phyloP scores from a whole-genome alignment of 129 eudicot genomes.

The Pittosporum tobira region DNA sequence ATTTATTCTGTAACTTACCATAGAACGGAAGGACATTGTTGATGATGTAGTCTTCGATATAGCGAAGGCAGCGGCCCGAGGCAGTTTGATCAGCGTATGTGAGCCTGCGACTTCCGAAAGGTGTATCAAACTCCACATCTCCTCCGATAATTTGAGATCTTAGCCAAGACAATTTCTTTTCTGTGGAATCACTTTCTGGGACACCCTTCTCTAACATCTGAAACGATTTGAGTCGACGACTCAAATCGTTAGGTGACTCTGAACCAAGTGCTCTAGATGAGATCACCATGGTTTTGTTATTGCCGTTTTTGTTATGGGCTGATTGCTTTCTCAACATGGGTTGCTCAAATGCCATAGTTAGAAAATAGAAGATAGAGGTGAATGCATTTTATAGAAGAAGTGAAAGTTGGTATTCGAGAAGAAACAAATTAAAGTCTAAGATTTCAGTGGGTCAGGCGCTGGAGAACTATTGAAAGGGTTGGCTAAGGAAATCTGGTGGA shows the following conservation, averaged over 20 bases:
- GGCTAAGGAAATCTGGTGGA: too few relatives aligned
- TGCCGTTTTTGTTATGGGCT: background rate
- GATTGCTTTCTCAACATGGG: background rate
- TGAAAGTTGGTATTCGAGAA: background rate
- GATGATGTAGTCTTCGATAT: constrained; percentile 56
- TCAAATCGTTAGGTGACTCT: background rate
- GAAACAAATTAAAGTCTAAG: too few relatives aligned
- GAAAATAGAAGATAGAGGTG: background rate
- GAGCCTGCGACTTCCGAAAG: constrained; percentile 64
- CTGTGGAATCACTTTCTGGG: constrained; percentile 13
- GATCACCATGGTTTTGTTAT: background rate
- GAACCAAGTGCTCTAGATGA: background rate
- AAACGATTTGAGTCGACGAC: background rate
- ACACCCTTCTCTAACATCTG: background rate
- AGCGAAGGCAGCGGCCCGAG: constrained; percentile 56
- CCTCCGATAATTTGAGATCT: constrained; percentile 60
- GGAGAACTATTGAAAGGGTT: too few relatives aligned
- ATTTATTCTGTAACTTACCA: constrained; percentile 25
- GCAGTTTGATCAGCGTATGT: constrained; percentile 85
- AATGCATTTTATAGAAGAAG: constrained; percentile 1
- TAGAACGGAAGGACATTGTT: constrained; percentile 54
- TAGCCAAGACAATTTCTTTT: constrained; percentile 50
- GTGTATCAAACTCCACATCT: constrained; percentile 32
- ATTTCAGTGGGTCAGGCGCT: too few relatives aligned
- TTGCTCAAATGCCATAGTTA: background rate